Base-by-base conservation (phyloP, 768 basidiomycete genomes). In the Pisolithus marmoratus region DNA sequence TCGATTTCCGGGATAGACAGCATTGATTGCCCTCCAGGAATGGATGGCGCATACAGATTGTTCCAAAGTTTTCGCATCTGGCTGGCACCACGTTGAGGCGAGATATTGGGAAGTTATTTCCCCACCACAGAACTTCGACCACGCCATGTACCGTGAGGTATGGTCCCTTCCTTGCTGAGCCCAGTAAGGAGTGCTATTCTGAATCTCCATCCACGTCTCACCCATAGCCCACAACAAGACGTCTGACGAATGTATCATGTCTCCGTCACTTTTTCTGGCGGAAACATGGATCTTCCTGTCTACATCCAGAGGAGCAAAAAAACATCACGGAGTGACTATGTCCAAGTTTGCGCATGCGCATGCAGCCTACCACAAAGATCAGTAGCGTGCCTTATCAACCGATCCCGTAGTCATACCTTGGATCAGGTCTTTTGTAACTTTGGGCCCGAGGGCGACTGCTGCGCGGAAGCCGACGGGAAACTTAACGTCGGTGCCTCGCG, bases 271-370 rank as follows among this genome's bases (percentile, higher is more conserved):
- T 22, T 65, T 66, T 15, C 14, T 26, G 19, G 58, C 53, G n/a
- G 65, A 51, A 6, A 49, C 49, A 36, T 72, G 71, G 42, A 80
- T 78, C 1, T 54, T 52, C 45, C 57, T 57, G 50, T 74, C 71
- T 6, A 78, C 64, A 38, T 79, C 72, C 0, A 61, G 61, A 19
- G 78, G 72, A 2, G 76, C 77, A 40, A 76, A 75, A n/a, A 55
- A 80, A 79, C 53, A 74, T 63, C 23, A 78, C 58, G 3, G 78
- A 73, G 51, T 80, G 79, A 0, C 72, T 73, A 12, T 64, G 59
- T 12, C 79, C 79, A 0, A 80, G 69, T 55, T 71, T 70, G 14
- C 79, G 60, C 78, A 80, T 78, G 8, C 79, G 68, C 79, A 80
- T 80, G 46, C 79, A 80, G 3, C 76, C 78, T 79, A 12, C 63